Conservation (phyloP, 2,329 filamentous ascomycete genomes). For the Curvularia spicifera region DNA sequence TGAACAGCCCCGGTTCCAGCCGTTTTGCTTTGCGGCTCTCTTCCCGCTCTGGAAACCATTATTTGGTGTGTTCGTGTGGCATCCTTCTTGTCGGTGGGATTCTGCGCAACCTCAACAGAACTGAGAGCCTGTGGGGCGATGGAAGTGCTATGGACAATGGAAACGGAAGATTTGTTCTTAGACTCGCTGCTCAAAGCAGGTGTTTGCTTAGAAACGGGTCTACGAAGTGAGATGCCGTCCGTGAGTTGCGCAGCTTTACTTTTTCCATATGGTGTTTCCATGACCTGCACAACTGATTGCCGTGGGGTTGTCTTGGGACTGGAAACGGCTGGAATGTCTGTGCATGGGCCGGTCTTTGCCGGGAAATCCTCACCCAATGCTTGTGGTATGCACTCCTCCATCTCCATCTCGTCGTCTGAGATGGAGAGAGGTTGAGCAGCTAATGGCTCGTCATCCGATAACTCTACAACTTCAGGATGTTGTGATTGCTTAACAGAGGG, state of each 20-base stretch:
- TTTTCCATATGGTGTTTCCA: constrained; percentile 40
- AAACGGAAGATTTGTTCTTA: constrained; percentile 32
- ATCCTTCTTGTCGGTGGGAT: neutral
- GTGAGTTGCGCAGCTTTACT: constrained; percentile 16
- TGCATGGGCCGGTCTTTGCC: neutral
- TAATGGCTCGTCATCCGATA: constrained; percentile 24
- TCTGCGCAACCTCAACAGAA: neutral
- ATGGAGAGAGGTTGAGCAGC: constrained; percentile 7
- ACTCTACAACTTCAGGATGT: constrained; percentile 6
- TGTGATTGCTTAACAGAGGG: neutral
- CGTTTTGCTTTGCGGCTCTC: neutral
- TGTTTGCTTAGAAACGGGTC: constrained; percentile 13
- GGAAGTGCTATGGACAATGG: constrained; percentile 37
- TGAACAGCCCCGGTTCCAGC: too few species aligned
- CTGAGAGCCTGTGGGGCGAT: constrained; percentile 18
- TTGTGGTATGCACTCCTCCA: constrained; percentile 38
- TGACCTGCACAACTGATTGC: constrained; percentile 33
- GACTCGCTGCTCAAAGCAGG: constrained; percentile 22
- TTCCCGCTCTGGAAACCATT: neutral
- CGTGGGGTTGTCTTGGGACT: neutral
- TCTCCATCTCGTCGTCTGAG: constrained; percentile 41
- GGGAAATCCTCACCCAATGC: constrained; percentile 35
- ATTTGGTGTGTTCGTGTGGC: neutral
- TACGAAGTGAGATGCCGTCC: neutral
- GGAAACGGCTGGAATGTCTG: neutral